A percentile compares a stretch with the other conserved stretches of the same genome.
Conservation (phyloP, 2,329 filamentous ascomycete species). For the Aspergillus texensis region DNA sequence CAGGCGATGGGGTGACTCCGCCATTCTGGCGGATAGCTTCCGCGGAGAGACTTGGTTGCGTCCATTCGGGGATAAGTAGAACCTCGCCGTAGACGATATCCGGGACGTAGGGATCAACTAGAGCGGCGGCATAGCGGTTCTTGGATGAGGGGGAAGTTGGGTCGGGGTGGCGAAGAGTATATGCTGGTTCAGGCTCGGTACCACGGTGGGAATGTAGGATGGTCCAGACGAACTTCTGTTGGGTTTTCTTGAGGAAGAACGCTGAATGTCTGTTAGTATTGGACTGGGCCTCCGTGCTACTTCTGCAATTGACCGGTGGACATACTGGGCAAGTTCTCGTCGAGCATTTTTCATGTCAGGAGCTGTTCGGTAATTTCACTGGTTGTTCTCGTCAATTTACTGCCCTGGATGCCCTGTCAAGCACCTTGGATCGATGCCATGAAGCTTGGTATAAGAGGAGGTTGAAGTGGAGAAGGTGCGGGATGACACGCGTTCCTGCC, state of each 20-base stretch:
- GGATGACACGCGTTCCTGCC: not conserved
- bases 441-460: conserved; percentile 3
- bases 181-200: conserved; percentile 76
- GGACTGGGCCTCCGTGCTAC: not conserved
- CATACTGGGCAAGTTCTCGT: conserved; percentile 85
- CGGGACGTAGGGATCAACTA: conserved; percentile 79
- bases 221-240: conserved; percentile 41
- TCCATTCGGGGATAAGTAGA: conserved; percentile 80
- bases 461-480: not conserved
- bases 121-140: conserved; percentile 83
- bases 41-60: conserved; percentile 76
- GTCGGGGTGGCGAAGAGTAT: conserved; percentile 76
- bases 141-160: conserved; percentile 69
- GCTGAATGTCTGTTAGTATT: conserved; percentile 38
- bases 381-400: not conserved
- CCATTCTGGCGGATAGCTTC: conserved; percentile 75
- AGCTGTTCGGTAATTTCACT: not conserved
- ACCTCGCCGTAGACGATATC: conserved; percentile 88
- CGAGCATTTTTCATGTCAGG: conserved; percentile 65
- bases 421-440: not conserved
- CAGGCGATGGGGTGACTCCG: conserved; percentile 65
- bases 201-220: conserved; percentile 67
- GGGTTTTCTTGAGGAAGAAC: conserved; percentile 62
- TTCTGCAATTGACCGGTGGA: conserved; percentile 3
- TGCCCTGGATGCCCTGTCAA: not conserved